Base-by-base conservation (phyloP, 148 eudicot genomes). In the Vaccinium vitisidaea region DNA sequence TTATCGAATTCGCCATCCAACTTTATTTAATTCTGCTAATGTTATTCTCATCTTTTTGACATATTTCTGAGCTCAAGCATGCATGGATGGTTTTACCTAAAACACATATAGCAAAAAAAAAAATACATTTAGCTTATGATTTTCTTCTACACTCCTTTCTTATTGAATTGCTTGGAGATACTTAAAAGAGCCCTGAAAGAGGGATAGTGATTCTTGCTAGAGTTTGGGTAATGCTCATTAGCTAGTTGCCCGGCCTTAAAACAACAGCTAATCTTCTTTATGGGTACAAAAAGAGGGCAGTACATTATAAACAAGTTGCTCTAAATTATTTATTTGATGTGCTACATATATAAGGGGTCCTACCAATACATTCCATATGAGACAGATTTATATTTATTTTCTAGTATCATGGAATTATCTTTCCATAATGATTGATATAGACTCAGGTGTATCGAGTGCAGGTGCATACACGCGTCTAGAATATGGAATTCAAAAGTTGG, bases 281-380 rank as follows among this genome's bases (percentile, higher is more conserved):
- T 27, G 46, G 53, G 27, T 48, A 48, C 27, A 48, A 48, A 18
- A 43, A 15, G 59, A 52, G 30, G 59, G 39, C 30, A 49, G 4
- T 10, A 13, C 16, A 50, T 15, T 5, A 15, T 48, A 2, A 25
- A 53, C 9, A 27, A 25, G 63, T 54, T 43, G 73, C 70, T 59
- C 52, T 43, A 46, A 80, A 80, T 80, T 39, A n/a, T 11, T 80
- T 39, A n/a, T 21, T 80, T 43, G 73, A 80, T 80, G 10, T 80
- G 10, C 18, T 2, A 8, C 69, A 61, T n/a, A 2, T 21, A n/a
- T 12, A n/a, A 8, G n/a, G 69, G 69, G 69, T 61, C 27, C 27
- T 21, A 61, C 69, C n/a, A 61, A 61, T 61, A 61, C 25, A n/a
- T 61, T 61, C 1, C 69, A 5, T 6, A 23, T 43, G 43, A 32